Percentiles rank a stretch among this genome's conserved stretches.
Evolutionary conservation across 805 yeast genomes (phyloP).

Genomic region (Spathaspora girioi): DNA sequence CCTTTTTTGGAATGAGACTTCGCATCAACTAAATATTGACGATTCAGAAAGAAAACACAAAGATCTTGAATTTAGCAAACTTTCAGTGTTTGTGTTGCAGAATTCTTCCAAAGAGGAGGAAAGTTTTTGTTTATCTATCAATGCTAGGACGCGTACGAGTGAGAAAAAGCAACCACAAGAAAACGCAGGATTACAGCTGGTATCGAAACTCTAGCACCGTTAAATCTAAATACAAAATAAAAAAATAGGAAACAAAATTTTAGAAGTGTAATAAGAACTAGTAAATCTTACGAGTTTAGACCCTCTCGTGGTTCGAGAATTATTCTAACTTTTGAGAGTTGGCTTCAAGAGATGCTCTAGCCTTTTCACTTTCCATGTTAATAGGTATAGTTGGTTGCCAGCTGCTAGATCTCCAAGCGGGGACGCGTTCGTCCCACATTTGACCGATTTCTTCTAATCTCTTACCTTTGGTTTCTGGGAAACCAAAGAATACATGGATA

Average conservation of each 20-base stretch:
- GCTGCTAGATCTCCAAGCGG: constrained; percentile 37
- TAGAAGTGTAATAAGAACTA: neutral
- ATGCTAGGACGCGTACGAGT: neutral
- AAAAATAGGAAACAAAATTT: neutral
- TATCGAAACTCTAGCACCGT: neutral
- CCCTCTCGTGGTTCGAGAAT: neutral
- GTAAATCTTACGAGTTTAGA: no score
- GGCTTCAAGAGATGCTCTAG: constrained; percentile 26
- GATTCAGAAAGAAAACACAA: no score
- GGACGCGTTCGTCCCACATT: constrained; percentile 41
- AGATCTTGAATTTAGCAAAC: neutral
- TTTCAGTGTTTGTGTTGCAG: neutral
- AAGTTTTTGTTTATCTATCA: neutral
- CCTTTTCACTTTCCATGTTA: constrained; percentile 36
- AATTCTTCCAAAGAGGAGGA: neutral
- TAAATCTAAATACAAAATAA: no score
- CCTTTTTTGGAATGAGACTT: no score
- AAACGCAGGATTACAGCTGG: neutral
- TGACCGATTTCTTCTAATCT: constrained; percentile 56
- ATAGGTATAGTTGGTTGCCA: constrained; percentile 39
- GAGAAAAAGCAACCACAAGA: neutral
- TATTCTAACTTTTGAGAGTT: no score
- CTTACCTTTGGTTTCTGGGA: constrained; percentile 62
- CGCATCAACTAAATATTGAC: no score
- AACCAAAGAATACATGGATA: constrained; percentile 45